phyloP scores from a whole-genome alignment of 257 asterid genomes.

The Primulina huaijiensis region DNA sequence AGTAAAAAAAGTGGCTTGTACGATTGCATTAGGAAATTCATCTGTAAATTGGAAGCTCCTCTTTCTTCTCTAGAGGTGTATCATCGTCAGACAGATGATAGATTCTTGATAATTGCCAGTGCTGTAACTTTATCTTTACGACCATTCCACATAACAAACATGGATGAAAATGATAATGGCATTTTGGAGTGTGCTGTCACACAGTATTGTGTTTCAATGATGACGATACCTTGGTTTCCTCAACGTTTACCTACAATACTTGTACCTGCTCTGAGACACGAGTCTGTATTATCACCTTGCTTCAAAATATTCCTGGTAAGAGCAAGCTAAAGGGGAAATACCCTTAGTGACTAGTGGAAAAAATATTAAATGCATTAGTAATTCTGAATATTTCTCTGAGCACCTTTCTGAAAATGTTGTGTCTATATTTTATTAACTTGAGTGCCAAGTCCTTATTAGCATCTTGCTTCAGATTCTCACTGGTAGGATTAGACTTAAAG shows the following conservation, averaged over 20 bases:
- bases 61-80: conserved; percentile 39
- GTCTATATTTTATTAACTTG: conserved; percentile 19
- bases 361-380: no score
- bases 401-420: no score
- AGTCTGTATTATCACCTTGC: conserved; percentile 75
- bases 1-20: conserved; percentile 58
- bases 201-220: conserved; percentile 65
- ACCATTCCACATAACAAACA: conserved; percentile 60
- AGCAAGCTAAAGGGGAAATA: conserved; percentile 22
- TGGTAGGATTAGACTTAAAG: neutral
- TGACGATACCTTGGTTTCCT: conserved; percentile 86
- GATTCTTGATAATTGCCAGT: conserved; percentile 72
- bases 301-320: conserved; percentile 80
- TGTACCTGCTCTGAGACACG: conserved; percentile 87
- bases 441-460: conserved; percentile 74
- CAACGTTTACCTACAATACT: conserved; percentile 78
- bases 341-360: no score
- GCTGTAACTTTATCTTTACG: conserved; percentile 82
- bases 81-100: conserved; percentile 58
- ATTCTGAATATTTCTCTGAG: no score
- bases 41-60: conserved; percentile 55
- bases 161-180: conserved; percentile 37
- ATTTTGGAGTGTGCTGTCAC: conserved; percentile 52
- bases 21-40: conserved; percentile 60
- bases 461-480: conserved; percentile 65